Evolutionary conservation across 345 rosid genomes (phyloP), one percentile per base, ranked within the genome.

Genomic region (Odontarrhena argentea): DNA sequence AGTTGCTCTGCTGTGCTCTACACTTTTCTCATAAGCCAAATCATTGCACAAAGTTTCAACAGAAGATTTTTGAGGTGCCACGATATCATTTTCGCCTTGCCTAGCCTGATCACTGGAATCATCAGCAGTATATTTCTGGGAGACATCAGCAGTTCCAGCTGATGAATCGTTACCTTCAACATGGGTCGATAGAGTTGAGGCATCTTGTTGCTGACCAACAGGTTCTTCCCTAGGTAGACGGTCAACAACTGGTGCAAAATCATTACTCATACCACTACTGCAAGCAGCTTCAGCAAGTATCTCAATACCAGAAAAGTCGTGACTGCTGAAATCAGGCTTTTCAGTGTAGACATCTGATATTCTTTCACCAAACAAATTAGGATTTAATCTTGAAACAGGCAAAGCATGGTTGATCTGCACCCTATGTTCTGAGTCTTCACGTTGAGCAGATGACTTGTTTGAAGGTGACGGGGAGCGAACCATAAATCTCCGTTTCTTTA

Each of bases 251-350:
- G 34, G 26, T 50, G 67, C 62, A 41, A 60, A 12, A 57, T 74
- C 76, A 73, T 64, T 60, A 49, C 63, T 60, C 63, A 82, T 37
- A 61, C 53, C 49, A 54, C 69, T 69, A 65, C 55, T 55, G 69
- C 91, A 83, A 46, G 86, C 87, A 28, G 65, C 88, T 40, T 75
- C 74, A 32, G 88, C 88, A 67, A 86, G 86, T 35, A 86, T 77
- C 66, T 69, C 81, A 34, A 83, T 80, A 49, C 85, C 86, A 45
- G 89, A 85, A 69, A 85, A 85, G 64, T 82, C 86, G 3, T 73
- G 76, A 6, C 68, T 71, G 2, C 44, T 55, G 32, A 36, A 50
- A 63, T 55, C 83, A 42, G 49, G 56, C 34, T 58, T 73, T 24
- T 36, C 70, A 43, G 60, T 34, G 13, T 7, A 3, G 47, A 34